These are phyloP conservation scores for Avena eriantha DNA, from an alignment of 176 grass and related monocot species.

Conservation along the genomic window DNA sequence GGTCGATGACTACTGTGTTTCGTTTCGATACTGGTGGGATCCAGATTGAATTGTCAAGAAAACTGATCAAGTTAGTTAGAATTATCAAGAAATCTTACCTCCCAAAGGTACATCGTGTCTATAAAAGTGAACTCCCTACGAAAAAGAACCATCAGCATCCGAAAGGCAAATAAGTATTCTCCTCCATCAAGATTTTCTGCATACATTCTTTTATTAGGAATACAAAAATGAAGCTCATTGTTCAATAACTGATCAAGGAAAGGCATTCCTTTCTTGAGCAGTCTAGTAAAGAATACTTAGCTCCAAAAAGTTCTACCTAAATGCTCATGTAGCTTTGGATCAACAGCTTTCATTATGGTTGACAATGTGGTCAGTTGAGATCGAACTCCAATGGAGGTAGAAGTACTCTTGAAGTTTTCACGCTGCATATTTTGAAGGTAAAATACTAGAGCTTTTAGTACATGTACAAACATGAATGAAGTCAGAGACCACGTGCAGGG, in stretches of 20 bases:
- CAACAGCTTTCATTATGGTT: constrained; percentile 78
- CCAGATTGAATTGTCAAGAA: constrained; percentile 8
- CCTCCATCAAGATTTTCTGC: constrained; percentile 95
- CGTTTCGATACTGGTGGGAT: not conserved
- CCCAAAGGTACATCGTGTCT: constrained; percentile 95
- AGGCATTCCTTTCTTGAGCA: constrained; percentile 30
- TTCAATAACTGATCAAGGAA: constrained; percentile 23
- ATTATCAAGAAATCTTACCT: constrained; percentile 56
- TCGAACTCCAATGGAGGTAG: constrained; percentile 92
- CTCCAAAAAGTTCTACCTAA: constrained; percentile 66
- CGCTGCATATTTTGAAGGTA: constrained; percentile 63
- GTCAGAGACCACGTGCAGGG: not conserved
- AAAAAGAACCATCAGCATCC: constrained; percentile 98
- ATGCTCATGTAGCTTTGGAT: constrained; percentile 94
- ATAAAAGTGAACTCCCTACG: constrained; percentile 96
- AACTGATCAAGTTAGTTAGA: not conserved
- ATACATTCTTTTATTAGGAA: constrained; percentile 42
- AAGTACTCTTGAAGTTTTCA: constrained; percentile 86
- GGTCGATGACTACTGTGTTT: not conserved
- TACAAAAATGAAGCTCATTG: constrained; percentile 19
- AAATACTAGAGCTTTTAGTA: constrained; percentile 39
- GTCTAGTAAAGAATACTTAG: constrained; percentile 21
- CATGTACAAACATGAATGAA: constrained; percentile 35
- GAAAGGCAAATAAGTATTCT: constrained; percentile 95
- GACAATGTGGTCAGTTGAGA: constrained; percentile 78